Evolutionary conservation across 805 yeast species (phyloP), one percentile per base, ranked within the genome.

Genomic region (Ogataea minuta): DNA sequence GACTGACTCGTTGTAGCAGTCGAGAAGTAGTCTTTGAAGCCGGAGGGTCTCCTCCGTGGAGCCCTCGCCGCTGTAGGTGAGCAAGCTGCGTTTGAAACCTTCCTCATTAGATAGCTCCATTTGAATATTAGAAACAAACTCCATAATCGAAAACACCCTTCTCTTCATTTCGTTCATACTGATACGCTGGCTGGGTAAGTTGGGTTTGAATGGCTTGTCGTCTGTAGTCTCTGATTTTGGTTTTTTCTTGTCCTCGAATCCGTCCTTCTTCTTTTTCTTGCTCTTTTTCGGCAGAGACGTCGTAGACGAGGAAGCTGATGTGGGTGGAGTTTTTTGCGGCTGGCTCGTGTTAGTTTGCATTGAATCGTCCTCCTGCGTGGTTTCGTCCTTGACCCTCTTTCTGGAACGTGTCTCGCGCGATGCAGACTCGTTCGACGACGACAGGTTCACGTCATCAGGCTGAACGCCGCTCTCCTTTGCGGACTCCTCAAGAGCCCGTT

Each of bases 101-200:
- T 81, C 81, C 51, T 89, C 96, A 36, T 76, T 76, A 32, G 82
- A 81, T 45, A 91, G 65, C 55, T 91, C 98, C 45, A 81, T 63
- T 60, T 89, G 96, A 2, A 95, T 84, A 37, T 95, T 72, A 9
- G 90, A 87, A 17, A 91, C 75, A 72, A 90, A 93, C 63, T 93
- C 98, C 52, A 91, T 66, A 14, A 91, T 91, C 1, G 96, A 95
- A 2, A 87, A 83, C 2, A 89, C 84, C 43, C 99, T 74, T 54
- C 87, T 79, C 41, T 89, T 76, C 86, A 91, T 83, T 60, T 91
- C 99, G 50, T 76, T 74, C 44, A 90, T 62, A 3, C 89, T 76
- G 3, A 85, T 76, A 39, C 87, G 75, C 14, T 80, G 79, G 43
- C 82, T 82, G 6, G 96, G 97, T 30, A 79, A 68, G 40, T 96